Evolutionary conservation across 768 basidiomycete genomes (phyloP).

Genomic region (Mycena leptocephala): DNA sequence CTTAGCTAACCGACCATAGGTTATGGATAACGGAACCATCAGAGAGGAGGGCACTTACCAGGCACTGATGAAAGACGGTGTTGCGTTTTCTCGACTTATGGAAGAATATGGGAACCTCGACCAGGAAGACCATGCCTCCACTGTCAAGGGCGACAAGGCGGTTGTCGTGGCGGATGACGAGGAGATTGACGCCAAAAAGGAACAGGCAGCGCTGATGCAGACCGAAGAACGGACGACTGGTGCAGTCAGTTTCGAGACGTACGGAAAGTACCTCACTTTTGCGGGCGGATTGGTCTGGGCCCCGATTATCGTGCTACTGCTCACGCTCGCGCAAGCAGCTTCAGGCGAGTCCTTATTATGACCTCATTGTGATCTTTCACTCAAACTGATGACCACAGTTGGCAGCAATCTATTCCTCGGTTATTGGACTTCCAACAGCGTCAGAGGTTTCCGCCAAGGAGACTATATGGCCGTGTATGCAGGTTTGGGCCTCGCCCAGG

Average conservation of each 20-base stretch:
- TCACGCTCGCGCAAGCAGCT: constrained; percentile 65
- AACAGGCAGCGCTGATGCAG: constrained; percentile 61
- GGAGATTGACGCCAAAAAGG: constrained; percentile 31
- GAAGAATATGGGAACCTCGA: constrained; percentile 69
- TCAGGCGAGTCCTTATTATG: constrained; percentile 54
- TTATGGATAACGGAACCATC: constrained; percentile 73
- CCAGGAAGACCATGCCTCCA: constrained; percentile 48
- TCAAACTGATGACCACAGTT: constrained; percentile 52
- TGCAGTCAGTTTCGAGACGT: constrained; percentile 65
- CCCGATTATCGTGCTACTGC: constrained; percentile 60
- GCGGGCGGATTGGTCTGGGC: constrained; percentile 68
- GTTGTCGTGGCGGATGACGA: constrained; percentile 9
- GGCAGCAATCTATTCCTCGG: constrained; percentile 80
- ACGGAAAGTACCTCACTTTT: constrained; percentile 62
- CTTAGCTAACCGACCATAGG: constrained; percentile 23
- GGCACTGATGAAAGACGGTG: constrained; percentile 62
- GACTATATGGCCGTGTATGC: constrained; percentile 80
- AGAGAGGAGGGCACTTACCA: constrained; percentile 75
- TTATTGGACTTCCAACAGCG: constrained; percentile 76
- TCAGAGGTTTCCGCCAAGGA: constrained; percentile 70
- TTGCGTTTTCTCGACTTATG: constrained; percentile 66
- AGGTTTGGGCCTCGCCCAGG: constrained; percentile 64
- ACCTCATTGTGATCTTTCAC: not conserved
- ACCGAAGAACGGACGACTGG: constrained; percentile 73
- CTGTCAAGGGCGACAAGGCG: constrained; percentile 32